Evolutionary conservation across 1,284 basidiomycete species (phyloP).

Genomic region (Chiua sp.): DNA sequence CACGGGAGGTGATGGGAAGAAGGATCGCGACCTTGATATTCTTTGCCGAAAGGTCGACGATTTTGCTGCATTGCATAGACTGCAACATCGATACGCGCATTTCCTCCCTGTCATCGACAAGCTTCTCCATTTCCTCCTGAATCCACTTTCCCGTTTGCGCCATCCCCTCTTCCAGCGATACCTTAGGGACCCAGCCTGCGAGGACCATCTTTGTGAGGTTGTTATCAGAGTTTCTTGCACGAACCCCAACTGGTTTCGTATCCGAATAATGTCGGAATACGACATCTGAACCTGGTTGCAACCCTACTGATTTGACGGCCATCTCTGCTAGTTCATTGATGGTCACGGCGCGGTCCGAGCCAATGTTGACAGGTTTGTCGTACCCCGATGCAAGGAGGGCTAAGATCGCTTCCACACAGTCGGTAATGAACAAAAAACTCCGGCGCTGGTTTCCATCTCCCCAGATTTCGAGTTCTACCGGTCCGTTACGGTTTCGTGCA

Average conservation of each 20-base stretch:
- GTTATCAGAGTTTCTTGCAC: constrained; percentile 59
- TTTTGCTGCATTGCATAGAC: constrained; percentile 37
- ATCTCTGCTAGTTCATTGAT: constrained; percentile 51
- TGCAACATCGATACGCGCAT: constrained; percentile 20
- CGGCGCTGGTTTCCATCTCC: constrained; percentile 57
- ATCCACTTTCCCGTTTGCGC: constrained; percentile 53
- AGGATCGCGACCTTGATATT: constrained; percentile 54
- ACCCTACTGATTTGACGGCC: constrained; percentile 41
- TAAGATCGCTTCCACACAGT: constrained; percentile 55
- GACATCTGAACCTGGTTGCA: constrained; percentile 36
- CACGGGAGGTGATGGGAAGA: constrained; percentile 62
- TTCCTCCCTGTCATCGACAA: constrained; percentile 17
- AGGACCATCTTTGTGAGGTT: constrained; percentile 39
- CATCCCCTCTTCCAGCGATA: constrained; percentile 53
- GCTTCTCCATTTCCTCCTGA: constrained; percentile 38
- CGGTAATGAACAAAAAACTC: constrained; percentile 61
- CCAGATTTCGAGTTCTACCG: constrained; percentile 55
- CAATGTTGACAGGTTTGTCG: constrained; percentile 52
- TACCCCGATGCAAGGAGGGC: constrained; percentile 46
- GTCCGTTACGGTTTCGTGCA: neutral
- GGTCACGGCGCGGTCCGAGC: constrained; percentile 51
- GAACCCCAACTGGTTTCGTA: constrained; percentile 51
- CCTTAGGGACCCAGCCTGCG: constrained; percentile 47
- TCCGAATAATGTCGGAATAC: constrained; percentile 33
- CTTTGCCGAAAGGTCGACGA: constrained; percentile 44